These are phyloP conservation scores for Boletus sp. DNA, from an alignment of 768 basidiomycete genomes.

Conservation along the genomic window DNA sequence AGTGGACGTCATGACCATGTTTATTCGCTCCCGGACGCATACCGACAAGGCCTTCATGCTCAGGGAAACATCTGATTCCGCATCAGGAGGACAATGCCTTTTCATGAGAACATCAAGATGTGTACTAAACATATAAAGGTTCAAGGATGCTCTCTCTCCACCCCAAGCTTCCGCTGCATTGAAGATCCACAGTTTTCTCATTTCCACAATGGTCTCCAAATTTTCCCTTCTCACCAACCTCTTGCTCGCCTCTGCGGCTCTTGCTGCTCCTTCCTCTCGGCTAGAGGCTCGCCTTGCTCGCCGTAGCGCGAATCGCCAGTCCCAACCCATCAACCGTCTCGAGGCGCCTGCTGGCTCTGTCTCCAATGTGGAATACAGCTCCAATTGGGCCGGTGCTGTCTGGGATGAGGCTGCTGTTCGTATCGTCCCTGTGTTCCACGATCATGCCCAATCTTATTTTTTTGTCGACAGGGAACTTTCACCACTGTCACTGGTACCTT, in stretches of 20 bases:
- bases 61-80: background rate
- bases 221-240: slow-evolving; percentile 12
- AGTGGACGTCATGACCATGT: background rate
- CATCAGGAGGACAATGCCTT: background rate
- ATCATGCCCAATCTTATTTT: background rate
- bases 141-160: background rate
- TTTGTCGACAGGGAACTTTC: slow-evolving; percentile 18
- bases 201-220: slow-evolving; percentile 17
- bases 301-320: slow-evolving; percentile 12
- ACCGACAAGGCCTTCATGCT: background rate
- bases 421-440: background rate
- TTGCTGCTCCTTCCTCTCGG: slow-evolving; percentile 16
- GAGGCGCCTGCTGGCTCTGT: background rate
- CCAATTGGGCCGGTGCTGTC: slow-evolving; percentile 23
- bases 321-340: slow-evolving; percentile 5
- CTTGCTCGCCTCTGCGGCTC: slow-evolving; percentile 17
- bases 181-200: background rate
- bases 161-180: background rate
- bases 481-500: slow-evolving; percentile 18
- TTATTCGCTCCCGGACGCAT: background rate
- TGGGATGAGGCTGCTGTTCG: slow-evolving; percentile 10
- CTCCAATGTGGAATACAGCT: slow-evolving; percentile 12
- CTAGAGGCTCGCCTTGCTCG: slow-evolving; percentile 12
- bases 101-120: background rate
- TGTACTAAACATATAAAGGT: slow-evolving; percentile 12